Evolutionary conservation across 371 early-diverging fungal species (phyloP), one percentile per base, ranked within the genome.

Genomic region (Rhizopus delemar): DNA sequence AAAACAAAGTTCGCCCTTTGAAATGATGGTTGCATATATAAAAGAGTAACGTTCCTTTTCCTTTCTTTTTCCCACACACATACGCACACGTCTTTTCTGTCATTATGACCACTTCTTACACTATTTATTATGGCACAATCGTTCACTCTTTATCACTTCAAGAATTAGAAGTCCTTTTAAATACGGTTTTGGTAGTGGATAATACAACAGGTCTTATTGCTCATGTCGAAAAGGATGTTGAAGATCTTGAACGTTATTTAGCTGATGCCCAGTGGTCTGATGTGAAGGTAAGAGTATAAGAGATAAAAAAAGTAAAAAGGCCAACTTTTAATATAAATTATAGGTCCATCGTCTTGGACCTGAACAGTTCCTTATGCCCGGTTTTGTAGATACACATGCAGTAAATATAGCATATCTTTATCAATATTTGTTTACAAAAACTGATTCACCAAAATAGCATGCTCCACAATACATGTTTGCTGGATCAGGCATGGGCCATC

Each of bases 391-490:
- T 63, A 93, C 94, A 4, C 97, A 96, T 68, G 89, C 89, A 35
- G 82, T 83, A 79, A 63, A 73, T 53, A 28, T 36, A n/a, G 28
- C 29, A 2, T 29, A 29, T n/a, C 16, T 29, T 29, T 7, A 34
- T 35, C 31, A 33, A 48, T 8, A 41, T 9, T 29, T 22, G 0
- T 36, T 39, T 11, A 16, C 9, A 45, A 45, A 7, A 3, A 11
- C 8, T 45, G 46, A 9, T 39, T 45, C 13, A 38, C 11, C 8
- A 36, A 22, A 12, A 39, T 70, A 85, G 82, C 97, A 97, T 68
- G 95, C 95, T n/a, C 91, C 96, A n/a, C 97, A 97, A 79, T 93
- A 89, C 63, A 77, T 88, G 36, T 93, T 87, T 71, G 77, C 90
- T 15, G 96, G 95, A 29, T 88, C 89, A 8, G 95, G 95, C 16